phyloP scores from a whole-genome alignment of 2,329 filamentous ascomycete genomes.

The Colletotrichum sp. region DNA sequence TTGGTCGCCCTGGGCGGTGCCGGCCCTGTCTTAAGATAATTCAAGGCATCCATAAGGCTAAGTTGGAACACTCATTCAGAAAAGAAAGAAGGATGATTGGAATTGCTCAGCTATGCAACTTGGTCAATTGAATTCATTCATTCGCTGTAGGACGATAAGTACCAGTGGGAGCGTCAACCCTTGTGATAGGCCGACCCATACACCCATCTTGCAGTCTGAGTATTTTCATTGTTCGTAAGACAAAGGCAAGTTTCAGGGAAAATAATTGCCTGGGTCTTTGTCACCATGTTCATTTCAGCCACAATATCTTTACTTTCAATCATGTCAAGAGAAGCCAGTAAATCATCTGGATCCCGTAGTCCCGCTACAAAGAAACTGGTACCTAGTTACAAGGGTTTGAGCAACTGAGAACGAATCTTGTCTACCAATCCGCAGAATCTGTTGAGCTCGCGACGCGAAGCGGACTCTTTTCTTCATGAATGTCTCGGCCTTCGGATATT shows the following conservation, averaged over 20 bases:
- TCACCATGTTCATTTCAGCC: rapidly evolving
- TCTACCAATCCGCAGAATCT: not conserved
- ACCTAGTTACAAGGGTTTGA: not conserved
- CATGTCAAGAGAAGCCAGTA: not conserved
- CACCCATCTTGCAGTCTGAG: not conserved
- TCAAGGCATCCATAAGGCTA: not conserved
- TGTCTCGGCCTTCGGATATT: not conserved
- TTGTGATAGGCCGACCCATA: not conserved
- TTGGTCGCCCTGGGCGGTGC: constrained; percentile 17
- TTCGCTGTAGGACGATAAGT: not conserved
- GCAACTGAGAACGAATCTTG: not conserved
- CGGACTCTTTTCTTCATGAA: not conserved
- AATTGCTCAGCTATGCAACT: not conserved
- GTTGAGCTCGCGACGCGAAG: not conserved
- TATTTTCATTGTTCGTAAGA: not conserved
- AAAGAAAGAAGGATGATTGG: not conserved
- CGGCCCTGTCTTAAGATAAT: not conserved
- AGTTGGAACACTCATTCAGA: not conserved
- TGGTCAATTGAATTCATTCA: not conserved
- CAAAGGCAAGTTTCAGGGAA: not conserved
- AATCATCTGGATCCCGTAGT: not conserved
- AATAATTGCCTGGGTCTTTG: not conserved
- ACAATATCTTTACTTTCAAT: rapidly evolving
- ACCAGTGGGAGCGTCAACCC: not conserved
- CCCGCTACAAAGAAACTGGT: not conserved